Conservation (phyloP, 257 asterid genomes). For the Avicennia marina region DNA sequence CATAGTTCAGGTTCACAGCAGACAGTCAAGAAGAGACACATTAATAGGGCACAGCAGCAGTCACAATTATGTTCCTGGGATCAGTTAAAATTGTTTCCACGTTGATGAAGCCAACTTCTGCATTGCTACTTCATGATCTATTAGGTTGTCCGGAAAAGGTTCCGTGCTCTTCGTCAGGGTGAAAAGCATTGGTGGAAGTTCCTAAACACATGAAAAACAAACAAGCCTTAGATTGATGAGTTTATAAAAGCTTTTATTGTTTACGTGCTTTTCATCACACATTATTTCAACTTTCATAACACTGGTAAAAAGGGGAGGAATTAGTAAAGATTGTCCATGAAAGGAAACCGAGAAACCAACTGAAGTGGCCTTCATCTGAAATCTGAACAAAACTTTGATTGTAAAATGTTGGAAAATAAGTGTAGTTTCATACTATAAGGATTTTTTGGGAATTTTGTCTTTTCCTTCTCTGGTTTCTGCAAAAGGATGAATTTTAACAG, state of each 20-base stretch:
- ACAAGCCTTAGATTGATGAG: not conserved
- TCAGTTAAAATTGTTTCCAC: conserved; percentile 62
- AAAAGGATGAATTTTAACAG: too few species aligned
- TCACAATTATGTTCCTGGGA: conserved; percentile 84
- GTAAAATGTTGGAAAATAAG: too few species aligned
- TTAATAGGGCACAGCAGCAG: conserved; percentile 69
- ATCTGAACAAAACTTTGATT: too few species aligned
- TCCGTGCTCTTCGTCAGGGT: conserved; percentile 95
- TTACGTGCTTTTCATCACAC: not conserved
- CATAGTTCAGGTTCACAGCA: too few species aligned
- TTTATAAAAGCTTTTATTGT: not conserved
- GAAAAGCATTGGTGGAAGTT: conserved; percentile 78
- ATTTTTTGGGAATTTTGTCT: too few species aligned
- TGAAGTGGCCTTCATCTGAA: too few species aligned
- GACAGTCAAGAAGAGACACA: too few species aligned
- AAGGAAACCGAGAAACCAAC: too few species aligned
- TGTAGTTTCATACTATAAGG: too few species aligned
- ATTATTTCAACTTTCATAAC: not conserved
- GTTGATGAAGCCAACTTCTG: conserved; percentile 50
- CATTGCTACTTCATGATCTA: conserved; percentile 61
- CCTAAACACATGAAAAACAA: conserved; percentile 40
- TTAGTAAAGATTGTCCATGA: too few species aligned
- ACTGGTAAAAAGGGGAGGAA: too few species aligned
- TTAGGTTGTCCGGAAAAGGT: conserved; percentile 82
- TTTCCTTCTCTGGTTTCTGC: too few species aligned